Evolutionary conservation across 306 rosid genomes (phyloP).

Genomic region (Clitoria ternatea): DNA sequence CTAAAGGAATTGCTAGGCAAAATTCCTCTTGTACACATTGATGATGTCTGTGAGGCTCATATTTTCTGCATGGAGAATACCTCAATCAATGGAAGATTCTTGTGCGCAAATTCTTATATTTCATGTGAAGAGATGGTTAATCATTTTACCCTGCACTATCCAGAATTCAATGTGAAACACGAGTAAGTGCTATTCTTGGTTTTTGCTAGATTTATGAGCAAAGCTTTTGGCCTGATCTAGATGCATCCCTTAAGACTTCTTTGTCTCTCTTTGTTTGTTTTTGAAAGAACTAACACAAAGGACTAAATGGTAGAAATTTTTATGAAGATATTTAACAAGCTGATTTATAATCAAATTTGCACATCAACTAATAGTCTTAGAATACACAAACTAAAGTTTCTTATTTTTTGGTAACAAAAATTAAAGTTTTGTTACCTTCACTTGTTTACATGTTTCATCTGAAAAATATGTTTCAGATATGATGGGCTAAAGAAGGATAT

Average conservation of each 20-base stretch:
- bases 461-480: slow-evolving; percentile 31
- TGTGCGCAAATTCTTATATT: slow-evolving; percentile 38
- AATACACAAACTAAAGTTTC: neutral
- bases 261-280: neutral
- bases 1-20: slow-evolving; percentile 17
- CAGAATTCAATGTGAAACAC: slow-evolving; percentile 37
- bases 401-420: too few relatives aligned
- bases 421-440: too few relatives aligned
- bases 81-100: slow-evolving; percentile 44
- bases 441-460: neutral
- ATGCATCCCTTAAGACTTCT: neutral
- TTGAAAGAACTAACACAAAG: neutral
- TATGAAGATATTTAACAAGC: neutral
- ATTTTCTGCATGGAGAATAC: slow-evolving; percentile 45
- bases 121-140: slow-evolving; percentile 42
- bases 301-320: neutral
- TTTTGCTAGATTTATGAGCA: neutral
- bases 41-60: slow-evolving; percentile 52
- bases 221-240: neutral
- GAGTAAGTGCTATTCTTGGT: slow-evolving; percentile 32
- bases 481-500: slow-evolving; percentile 29
- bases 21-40: slow-evolving; percentile 41
- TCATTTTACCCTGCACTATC: slow-evolving; percentile 28
- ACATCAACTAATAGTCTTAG: neutral
- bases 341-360: neutral